Base-by-base conservation (phyloP, 306 rosid species). In the Medicago arabica region DNA sequence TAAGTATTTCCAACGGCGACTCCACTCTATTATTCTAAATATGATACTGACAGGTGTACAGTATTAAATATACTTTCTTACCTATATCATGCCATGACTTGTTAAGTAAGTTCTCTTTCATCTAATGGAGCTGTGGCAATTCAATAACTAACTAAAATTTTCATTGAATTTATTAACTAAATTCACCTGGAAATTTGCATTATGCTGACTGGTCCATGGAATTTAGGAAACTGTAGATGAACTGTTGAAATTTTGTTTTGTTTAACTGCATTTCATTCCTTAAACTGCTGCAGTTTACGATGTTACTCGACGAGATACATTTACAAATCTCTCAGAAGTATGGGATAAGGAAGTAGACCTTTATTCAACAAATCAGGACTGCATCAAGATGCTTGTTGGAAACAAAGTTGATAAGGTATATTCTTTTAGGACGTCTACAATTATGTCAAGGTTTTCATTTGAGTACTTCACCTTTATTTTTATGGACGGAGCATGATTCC, bases 321-420 rank as follows among this genome's bases (percentile, higher is more conserved):
- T 95, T 87, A 92, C 96, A 4, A 87, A 90, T 83, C 95, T 95
- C 70, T 86, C 96, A 58, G 97, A 95, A 74, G 75, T 95, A 81
- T 95, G 98, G 98, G 86, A 97, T 28, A 95, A 84, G 88, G 97
- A 95, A 85, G 79, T 95, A 69, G 97, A 92, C 31, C 97, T 95
- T 68, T 89, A 95, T 86, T 95, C 96, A 28, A 95, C 97, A 82
- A 92, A 95, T 85, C 93, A 83, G 67, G 97, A 95, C 67, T 92
- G 97, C 92, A 95, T 95, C 86, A 95, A 90, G 84, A 92, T 95
- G 97, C 97, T 95, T 73, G 98, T 95, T 28, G 98, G 97, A 73
- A 92, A 95, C 91, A 95, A 95, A 86, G 91, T 92, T 55, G 98
- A 95, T 69, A 90, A 90, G 98, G 98, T 94, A 88, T 76, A 12